phyloP scores from a whole-genome alignment of 108 stramenopile species.

The Pseudonitzschia multistriata region DNA sequence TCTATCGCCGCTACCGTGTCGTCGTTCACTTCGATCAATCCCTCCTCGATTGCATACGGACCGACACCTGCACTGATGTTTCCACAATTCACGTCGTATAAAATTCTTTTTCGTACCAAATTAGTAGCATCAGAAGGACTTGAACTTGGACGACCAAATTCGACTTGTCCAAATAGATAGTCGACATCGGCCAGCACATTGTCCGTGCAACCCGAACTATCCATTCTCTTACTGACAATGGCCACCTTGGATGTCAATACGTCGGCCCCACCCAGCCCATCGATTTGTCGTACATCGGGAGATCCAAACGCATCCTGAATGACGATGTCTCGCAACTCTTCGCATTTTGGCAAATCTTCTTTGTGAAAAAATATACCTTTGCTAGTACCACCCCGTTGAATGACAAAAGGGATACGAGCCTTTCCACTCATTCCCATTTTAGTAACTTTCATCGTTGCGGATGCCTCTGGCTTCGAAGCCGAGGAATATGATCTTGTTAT shows the following conservation, averaged over 20 bases:
- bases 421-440: background rate
- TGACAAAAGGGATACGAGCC: background rate
- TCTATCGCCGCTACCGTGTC: background rate
- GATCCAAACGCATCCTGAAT: slow-evolving; percentile 1
- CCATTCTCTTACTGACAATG: slow-evolving; percentile 2
- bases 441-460: no score
- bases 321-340: background rate
- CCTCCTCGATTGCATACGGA: slow-evolving; percentile 5
- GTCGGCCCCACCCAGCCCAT: slow-evolving; percentile 5
- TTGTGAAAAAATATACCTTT: background rate
- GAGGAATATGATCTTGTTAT: no score
- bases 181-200: background rate
- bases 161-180: slow-evolving; percentile 10
- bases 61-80: slow-evolving; percentile 1
- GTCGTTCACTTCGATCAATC: slow-evolving; percentile 9
- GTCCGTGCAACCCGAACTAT: background rate
- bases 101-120: no score
- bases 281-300: slow-evolving; percentile 8
- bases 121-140: background rate
- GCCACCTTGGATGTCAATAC: slow-evolving; percentile 3
- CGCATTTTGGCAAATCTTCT: background rate
- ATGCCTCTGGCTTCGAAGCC: no score
- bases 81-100: slow-evolving; percentile 7
- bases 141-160: background rate
- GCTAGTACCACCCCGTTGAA: background rate